phyloP scores from a whole-genome alignment of 2,329 filamentous ascomycete genomes.

The Aspergillus sp. region DNA sequence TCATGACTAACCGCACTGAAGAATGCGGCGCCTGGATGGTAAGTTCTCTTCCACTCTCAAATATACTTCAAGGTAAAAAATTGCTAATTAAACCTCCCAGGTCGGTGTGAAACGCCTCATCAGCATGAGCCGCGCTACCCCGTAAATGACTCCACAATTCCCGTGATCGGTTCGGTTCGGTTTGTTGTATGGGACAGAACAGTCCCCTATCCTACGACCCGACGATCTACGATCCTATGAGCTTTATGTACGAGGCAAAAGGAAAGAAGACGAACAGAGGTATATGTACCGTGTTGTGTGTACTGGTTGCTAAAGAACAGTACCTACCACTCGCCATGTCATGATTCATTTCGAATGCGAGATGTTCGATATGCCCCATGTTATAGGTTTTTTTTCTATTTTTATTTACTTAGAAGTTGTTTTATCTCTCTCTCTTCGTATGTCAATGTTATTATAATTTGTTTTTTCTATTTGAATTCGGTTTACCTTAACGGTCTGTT shows the following conservation, averaged over 20 bases:
- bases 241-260: constrained; percentile 11
- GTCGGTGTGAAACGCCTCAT: constrained; percentile 75
- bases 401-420: not conserved
- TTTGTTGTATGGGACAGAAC: not conserved
- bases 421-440: not conserved
- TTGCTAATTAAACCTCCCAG: constrained; percentile 40
- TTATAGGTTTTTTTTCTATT: not conserved
- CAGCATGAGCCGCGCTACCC: constrained; percentile 75
- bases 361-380: not conserved
- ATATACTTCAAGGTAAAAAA: not conserved
- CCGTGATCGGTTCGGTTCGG: not conserved
- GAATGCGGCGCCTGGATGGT: constrained; percentile 89
- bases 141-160: constrained; percentile 40
- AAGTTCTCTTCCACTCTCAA: constrained; percentile 37
- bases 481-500: not conserved
- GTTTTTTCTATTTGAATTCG: not conserved
- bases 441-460: not conserved
- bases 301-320: not conserved
- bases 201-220: not conserved
- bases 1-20: constrained; percentile 73
- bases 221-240: not conserved
- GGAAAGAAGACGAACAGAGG: not conserved
- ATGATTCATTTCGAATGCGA: not conserved
- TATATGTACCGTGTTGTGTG: not conserved
- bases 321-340: not conserved